Percentiles rank a stretch among this genome's conserved stretches.
Conservation (phyloP, 306 rosid genomes). For the Gastrolobium bilobum region DNA sequence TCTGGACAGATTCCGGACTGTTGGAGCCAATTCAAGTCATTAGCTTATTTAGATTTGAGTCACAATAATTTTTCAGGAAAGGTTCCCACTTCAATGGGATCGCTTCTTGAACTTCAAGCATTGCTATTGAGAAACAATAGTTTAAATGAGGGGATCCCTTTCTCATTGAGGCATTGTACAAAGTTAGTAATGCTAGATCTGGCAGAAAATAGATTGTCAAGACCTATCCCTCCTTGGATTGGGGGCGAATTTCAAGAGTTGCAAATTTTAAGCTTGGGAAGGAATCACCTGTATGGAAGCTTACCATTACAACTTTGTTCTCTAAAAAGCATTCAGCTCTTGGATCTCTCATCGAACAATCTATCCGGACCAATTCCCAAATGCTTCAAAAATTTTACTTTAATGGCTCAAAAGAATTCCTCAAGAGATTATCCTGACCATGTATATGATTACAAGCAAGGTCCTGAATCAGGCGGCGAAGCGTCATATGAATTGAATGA, state of each 20-base stretch:
- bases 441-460: rapidly evolving
- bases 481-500: not conserved
- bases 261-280: conserved; percentile 27
- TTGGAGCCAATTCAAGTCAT: conserved; percentile 34
- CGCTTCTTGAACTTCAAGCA: not conserved
- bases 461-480: no score
- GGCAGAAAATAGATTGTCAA: conserved; percentile 37
- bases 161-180: conserved; percentile 29
- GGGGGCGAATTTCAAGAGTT: conserved; percentile 15
- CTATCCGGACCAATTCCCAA: conserved; percentile 8
- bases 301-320: conserved; percentile 32
- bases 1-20: conserved; percentile 38
- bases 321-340: conserved; percentile 2
- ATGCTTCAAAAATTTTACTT: conserved; percentile 44
- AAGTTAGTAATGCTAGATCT: conserved; percentile 31
- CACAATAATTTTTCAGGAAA: conserved; percentile 33
- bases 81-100: conserved; percentile 38
- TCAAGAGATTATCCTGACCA: no score
- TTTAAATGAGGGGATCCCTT: not conserved
- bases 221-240: conserved; percentile 43
- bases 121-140: conserved; percentile 36
- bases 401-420: conserved; percentile 1
- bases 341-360: conserved; percentile 44
- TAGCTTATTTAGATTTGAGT: conserved; percentile 43
- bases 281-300: conserved; percentile 27